Conservation (phyloP, 2,329 filamentous ascomycete genomes). For the Metarhizium robertsii region DNA sequence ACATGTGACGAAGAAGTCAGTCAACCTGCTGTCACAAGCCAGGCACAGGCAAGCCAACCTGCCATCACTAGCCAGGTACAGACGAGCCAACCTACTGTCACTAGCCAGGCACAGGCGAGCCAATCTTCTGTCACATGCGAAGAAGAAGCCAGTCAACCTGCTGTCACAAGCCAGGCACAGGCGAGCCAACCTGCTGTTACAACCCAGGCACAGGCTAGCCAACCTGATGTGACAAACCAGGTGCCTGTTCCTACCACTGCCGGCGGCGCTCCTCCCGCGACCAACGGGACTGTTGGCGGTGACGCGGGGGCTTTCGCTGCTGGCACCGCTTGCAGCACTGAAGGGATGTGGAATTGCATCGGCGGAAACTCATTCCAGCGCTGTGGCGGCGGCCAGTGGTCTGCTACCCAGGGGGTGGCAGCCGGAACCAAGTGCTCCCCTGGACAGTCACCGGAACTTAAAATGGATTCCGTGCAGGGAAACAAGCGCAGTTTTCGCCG, state of each 20-base stretch:
- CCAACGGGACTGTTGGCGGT: slow-evolving; percentile 2
- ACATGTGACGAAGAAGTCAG: too few species aligned
- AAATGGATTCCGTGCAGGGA: slow-evolving; percentile 18
- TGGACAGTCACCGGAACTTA: slow-evolving; percentile 24
- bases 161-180: slow-evolving; percentile 7
- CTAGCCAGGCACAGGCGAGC: not conserved
- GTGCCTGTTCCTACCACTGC: slow-evolving; percentile 9
- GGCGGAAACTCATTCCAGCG: slow-evolving; percentile 41
- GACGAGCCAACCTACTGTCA: slow-evolving; percentile 5
- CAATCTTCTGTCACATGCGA: not conserved
- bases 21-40: slow-evolving; percentile 5
- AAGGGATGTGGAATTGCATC: slow-evolving; percentile 47
- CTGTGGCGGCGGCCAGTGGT: slow-evolving; percentile 44
- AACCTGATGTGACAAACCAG: slow-evolving; percentile 8
- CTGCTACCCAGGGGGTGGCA: slow-evolving; percentile 30
- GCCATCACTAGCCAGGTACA: slow-evolving; percentile 7
- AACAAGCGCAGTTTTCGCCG: slow-evolving; percentile 17
- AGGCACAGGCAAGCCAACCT: not conserved
- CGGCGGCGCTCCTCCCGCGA: not conserved
- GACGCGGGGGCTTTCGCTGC: slow-evolving; percentile 22
- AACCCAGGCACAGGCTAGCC: not conserved
- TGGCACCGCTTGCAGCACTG: slow-evolving; percentile 35
- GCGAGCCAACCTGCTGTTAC: slow-evolving; percentile 8
- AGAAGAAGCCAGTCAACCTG: too few species aligned
- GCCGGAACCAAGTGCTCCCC: slow-evolving; percentile 33